phyloP scores from a whole-genome alignment of 2,329 filamentous ascomycete genomes.

The Coniochaeta pulveracea region DNA sequence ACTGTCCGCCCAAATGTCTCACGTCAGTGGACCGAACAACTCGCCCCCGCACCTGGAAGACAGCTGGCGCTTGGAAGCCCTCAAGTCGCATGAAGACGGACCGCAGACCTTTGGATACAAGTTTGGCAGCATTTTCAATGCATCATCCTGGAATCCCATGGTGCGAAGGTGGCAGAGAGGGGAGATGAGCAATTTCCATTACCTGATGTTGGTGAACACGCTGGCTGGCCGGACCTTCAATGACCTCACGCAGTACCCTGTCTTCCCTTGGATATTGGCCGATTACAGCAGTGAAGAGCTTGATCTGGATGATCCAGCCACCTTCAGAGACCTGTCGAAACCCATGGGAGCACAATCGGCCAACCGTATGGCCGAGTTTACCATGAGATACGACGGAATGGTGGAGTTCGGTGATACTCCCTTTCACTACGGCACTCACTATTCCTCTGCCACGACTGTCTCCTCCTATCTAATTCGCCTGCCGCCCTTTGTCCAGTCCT shows the following conservation, averaged over 20 bases:
- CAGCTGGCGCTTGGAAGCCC: constrained; percentile 79
- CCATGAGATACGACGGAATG: constrained; percentile 76
- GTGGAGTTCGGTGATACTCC: constrained; percentile 86
- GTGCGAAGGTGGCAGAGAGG: constrained; percentile 87
- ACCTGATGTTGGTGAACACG: constrained; percentile 96
- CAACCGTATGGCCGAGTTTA: constrained; percentile 65
- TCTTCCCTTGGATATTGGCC: constrained; percentile 94
- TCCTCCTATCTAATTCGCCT: constrained; percentile 91
- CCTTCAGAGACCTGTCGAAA: constrained; percentile 84
- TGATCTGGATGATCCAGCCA: constrained; percentile 71
- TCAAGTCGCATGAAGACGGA: constrained; percentile 53
- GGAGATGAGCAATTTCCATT: constrained; percentile 97
- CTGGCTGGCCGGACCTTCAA: constrained; percentile 97
- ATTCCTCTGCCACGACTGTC: constrained; percentile 98
- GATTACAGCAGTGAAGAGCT: constrained; percentile 93
- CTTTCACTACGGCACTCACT: constrained; percentile 97
- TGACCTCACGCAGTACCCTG: constrained; percentile 93
- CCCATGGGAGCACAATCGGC: constrained; percentile 89
- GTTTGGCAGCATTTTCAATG: constrained; percentile 85
- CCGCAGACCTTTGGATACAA: constrained; percentile 66
- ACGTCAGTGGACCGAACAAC: constrained; percentile 60
- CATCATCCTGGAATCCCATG: constrained; percentile 68
- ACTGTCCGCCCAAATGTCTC: constrained; percentile 68
- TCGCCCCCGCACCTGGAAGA: constrained; percentile 71
- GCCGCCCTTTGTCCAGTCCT: constrained; percentile 93